Base-by-base conservation (phyloP, 2,329 filamentous ascomycete genomes). In the Leptographium flavum region DNA sequence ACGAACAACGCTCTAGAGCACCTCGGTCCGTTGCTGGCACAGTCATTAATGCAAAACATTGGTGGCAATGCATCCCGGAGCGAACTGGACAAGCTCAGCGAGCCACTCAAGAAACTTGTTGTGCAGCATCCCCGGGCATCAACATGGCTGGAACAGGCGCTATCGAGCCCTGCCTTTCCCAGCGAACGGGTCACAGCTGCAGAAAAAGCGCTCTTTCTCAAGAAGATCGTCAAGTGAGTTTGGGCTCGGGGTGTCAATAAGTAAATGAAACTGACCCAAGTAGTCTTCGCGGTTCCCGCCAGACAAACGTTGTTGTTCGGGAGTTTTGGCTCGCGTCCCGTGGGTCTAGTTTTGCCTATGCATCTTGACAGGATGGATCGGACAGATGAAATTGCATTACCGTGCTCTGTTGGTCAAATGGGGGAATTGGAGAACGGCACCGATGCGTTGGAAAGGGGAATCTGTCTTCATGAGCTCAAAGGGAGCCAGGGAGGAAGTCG, bases 291-390 rank as follows among this genome's bases (percentile, higher is more conserved):
- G 82, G 83, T 8, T 67, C 73, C 1, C 69, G 73, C 50, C 64
- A 69, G 42, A 85, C 81, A 3, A 83, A 80, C 50, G 71, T 78
- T 45, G 68, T 83, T 1, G 74, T 85, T 3, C 72, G 75, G 47
- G 79, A 84, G 27, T 87, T 87, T 56, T 87, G 81, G 78, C 62
- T 84, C n/a, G 68, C 71, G 2, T 80, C 79, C 49, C 68, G 81
- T 49, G 74, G 74, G 7, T 69, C 70, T 1, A 76, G 66, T 53
- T 81, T 79, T 59, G 66, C 74, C 9, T 81, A 80, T 59, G 70
- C 66, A 41, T 78, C 75, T 13, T 51, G 33, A 47, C 14, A 27
- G 3, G 32, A 1, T 19, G 15, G 39, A 32, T 32, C 19, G 11
- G 9, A n/a, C 11, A n/a, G n/a, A n/a, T n/a, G n/a, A n/a, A n/a